A percentile compares a stretch with the other conserved stretches of the same genome.
Conservation (phyloP, 192 early-diverging fungal species). For the Umbelopsis vinacea region DNA sequence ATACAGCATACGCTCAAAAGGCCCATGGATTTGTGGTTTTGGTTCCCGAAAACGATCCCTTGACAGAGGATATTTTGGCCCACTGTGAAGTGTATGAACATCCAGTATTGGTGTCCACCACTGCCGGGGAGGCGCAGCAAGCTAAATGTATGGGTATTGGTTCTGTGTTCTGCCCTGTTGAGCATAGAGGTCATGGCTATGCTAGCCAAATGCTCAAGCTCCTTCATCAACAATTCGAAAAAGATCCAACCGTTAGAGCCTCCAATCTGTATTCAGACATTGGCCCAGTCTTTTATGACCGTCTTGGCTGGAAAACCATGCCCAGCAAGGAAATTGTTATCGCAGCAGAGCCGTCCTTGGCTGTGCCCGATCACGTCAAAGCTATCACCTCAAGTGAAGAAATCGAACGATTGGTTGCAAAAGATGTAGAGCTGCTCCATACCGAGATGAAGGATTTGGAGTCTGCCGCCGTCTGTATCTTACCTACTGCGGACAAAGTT, state of each 20-base stretch:
- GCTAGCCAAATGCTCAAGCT: conserved; percentile 3
- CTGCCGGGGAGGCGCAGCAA: neutral
- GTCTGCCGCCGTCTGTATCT: neutral
- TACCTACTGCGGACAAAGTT: neutral
- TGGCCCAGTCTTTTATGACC: conserved; percentile 13
- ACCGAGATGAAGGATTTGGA: neutral
- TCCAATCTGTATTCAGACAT: conserved; percentile 25
- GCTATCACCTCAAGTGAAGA: neutral
- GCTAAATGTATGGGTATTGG: neutral
- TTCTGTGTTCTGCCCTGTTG: conserved; percentile 21
- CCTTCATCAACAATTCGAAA: conserved; percentile 1
- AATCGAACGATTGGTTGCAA: neutral
- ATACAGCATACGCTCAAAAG: neutral
- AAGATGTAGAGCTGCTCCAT: conserved; percentile 7
- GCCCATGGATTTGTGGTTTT: neutral
- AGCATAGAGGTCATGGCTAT: conserved; percentile 15
- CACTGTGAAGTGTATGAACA: conserved; percentile 21
- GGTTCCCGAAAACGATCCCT: conserved; percentile 6
- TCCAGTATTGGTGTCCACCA: neutral
- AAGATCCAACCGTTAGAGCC: neutral
- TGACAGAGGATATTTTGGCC: neutral
- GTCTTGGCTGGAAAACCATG: conserved; percentile 20
- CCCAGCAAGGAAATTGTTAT: neutral
- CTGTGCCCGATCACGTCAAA: neutral
- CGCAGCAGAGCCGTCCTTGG: neutral